Evolutionary conservation across 352 stramenopile genomes (phyloP).

Genomic region (Phytophthora fragariae): DNA sequence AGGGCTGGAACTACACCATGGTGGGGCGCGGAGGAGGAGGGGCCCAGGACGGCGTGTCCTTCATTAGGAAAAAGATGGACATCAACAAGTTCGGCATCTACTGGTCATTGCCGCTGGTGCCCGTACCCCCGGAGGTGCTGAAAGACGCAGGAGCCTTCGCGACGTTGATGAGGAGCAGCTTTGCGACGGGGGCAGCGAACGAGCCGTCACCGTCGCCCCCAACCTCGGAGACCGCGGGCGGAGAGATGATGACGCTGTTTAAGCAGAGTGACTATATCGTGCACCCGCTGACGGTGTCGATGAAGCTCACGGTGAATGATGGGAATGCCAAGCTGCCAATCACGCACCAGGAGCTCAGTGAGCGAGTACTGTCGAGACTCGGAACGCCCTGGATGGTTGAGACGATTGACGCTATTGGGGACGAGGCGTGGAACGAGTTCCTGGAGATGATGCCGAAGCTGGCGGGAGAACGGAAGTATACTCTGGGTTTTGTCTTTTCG

Average conservation of each 20-base stretch:
- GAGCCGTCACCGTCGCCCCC: conserved; percentile 14
- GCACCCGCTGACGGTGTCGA: conserved; percentile 74
- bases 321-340: conserved; percentile 80
- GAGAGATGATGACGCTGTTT: conserved; percentile 43
- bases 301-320: conserved; percentile 87
- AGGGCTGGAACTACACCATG: conserved; percentile 87
- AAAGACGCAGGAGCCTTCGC: conserved; percentile 71
- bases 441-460: conserved; percentile 76
- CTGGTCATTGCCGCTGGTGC: conserved; percentile 67
- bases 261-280: conserved; percentile 70
- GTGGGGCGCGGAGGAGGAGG: conserved; percentile 54
- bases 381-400: conserved; percentile 83
- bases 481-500: conserved; percentile 85
- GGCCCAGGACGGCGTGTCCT: conserved; percentile 30
- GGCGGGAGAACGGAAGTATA: conserved; percentile 79
- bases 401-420: conserved; percentile 77
- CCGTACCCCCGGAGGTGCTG: conserved; percentile 50
- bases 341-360: conserved; percentile 78
- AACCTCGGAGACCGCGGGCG: conserved; percentile 2
- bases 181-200: conserved; percentile 32
- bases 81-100: conserved; percentile 86
- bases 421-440: conserved; percentile 76
- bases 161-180: conserved; percentile 74
- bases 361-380: conserved; percentile 73
- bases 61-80: conserved; percentile 85